Evolutionary conservation across 371 early-diverging fungal genomes (phyloP).

Genomic region (Zancudomyces culisetae): DNA sequence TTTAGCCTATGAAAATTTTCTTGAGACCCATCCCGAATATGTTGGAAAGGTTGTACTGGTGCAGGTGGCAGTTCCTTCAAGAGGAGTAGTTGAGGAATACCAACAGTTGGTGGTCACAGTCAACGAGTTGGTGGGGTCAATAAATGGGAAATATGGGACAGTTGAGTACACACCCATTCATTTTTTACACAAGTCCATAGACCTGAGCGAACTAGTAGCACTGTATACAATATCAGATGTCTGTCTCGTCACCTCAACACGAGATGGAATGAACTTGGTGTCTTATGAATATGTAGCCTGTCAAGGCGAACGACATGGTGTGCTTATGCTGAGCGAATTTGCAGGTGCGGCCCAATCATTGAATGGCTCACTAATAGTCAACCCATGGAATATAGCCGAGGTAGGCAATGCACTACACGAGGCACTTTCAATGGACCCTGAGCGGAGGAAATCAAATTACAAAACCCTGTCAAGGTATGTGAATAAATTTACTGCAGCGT

Average conservation of each 20-base stretch:
- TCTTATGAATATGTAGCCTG: conserved; percentile 96
- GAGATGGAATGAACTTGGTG: conserved; percentile 99
- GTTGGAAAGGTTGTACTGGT: conserved; percentile 85
- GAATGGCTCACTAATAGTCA: conserved; percentile 89
- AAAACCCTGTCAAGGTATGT: conserved; percentile 86
- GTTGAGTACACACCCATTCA: conserved; percentile 96
- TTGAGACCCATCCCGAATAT: conserved; percentile 82
- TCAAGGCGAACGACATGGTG: conserved; percentile 83
- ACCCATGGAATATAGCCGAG: conserved; percentile 98
- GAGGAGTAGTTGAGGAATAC: conserved; percentile 95
- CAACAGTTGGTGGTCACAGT: conserved; percentile 74
- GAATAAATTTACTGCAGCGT: conserved; percentile 91
- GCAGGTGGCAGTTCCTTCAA: conserved; percentile 96
- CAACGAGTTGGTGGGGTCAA: conserved; percentile 88
- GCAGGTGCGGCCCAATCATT: conserved; percentile 98
- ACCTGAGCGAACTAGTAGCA: conserved; percentile 87
- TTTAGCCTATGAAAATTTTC: conserved; percentile 85
- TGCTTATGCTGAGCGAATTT: conserved; percentile 93
- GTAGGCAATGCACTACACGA: conserved; percentile 75
- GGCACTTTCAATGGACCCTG: conserved; percentile 82
- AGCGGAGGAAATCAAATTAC: conserved; percentile 61
- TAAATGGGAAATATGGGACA: conserved; percentile 84
- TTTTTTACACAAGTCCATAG: conserved; percentile 90
- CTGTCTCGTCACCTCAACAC: conserved; percentile 90
- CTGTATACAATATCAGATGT: conserved; percentile 92